phyloP scores from a whole-genome alignment of 1,284 basidiomycete species.

The Cutaneotrichosporon sp. region DNA sequence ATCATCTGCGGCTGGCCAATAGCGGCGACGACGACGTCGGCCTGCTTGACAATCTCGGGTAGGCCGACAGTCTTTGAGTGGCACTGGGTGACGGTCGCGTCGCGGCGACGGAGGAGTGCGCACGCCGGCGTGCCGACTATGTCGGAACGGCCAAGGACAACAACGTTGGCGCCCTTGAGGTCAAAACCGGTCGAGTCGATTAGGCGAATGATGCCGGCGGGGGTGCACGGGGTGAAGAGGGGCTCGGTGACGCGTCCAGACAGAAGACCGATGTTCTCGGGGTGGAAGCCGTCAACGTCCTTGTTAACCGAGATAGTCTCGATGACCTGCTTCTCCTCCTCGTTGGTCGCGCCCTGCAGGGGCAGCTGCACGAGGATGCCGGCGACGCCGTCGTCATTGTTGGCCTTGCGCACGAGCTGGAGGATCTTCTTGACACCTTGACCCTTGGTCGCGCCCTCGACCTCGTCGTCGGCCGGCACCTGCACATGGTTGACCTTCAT shows the following conservation, averaged over 20 bases:
- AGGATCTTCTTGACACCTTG: conserved; percentile 66
- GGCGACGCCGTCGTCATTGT: conserved; percentile 73
- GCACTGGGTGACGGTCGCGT: conserved; percentile 97
- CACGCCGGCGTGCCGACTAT: conserved; percentile 96
- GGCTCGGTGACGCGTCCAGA: conserved; percentile 85
- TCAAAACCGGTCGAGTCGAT: conserved; percentile 76
- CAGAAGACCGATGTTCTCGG: conserved; percentile 96
- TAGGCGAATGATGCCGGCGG: conserved; percentile 84
- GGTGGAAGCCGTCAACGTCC: conserved; percentile 98
- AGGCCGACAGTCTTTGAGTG: conserved; percentile 85
- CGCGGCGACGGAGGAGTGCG: conserved; percentile 78
- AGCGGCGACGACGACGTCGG: conserved; percentile 89
- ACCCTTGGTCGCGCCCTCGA: conserved; percentile 24
- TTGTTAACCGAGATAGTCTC: conserved; percentile 92
- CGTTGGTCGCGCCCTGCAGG: conserved; percentile 73
- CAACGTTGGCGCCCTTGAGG: conserved; percentile 71
- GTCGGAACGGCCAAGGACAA: conserved; percentile 94
- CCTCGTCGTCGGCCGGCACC: conserved; percentile 63
- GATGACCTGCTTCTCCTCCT: conserved; percentile 84
- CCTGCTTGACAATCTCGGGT: conserved; percentile 69
- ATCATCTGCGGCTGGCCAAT: conserved; percentile 89
- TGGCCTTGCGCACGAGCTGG: conserved; percentile 71
- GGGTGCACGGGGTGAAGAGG: conserved; percentile 92
- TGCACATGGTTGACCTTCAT: conserved; percentile 79
- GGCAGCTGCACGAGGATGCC: conserved; percentile 98